Conservation (phyloP, 768 basidiomycete species). For the Mycena maculata region DNA sequence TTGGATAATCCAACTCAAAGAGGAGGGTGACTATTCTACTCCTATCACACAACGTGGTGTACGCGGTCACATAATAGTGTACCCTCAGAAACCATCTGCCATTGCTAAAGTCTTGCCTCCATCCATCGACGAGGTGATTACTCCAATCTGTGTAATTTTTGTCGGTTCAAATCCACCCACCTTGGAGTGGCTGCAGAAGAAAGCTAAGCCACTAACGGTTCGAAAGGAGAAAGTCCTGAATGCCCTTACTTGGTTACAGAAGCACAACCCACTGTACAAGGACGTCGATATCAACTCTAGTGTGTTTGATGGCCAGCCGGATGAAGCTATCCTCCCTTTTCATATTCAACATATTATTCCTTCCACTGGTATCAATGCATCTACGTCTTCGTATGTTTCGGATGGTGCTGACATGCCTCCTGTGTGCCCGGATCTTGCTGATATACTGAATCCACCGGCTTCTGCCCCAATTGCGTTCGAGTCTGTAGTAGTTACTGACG, state of each 20-base stretch:
- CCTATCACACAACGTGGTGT: slow-evolving; percentile 33
- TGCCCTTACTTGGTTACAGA: slow-evolving; percentile 39
- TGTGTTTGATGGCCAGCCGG: slow-evolving; percentile 22
- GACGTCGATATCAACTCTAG: slow-evolving; percentile 25
- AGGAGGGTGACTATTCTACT: background rate
- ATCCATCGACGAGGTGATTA: slow-evolving; percentile 33
- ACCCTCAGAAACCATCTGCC: slow-evolving; percentile 37
- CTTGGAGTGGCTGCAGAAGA: slow-evolving; percentile 31
- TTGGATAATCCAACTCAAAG: slow-evolving; percentile 9
- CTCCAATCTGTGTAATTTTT: slow-evolving; percentile 40
- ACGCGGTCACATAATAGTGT: slow-evolving; percentile 39
- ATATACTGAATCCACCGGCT: background rate
- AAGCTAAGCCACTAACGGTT: slow-evolving; percentile 39
- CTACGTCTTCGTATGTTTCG: background rate
- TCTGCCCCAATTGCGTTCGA: background rate
- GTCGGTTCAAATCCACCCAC: slow-evolving; percentile 35
- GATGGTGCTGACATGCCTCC: background rate
- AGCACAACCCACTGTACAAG: slow-evolving; percentile 39
- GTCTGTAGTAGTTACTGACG: background rate
- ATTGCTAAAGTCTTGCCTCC: slow-evolving; percentile 34
- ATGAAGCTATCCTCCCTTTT: slow-evolving; percentile 27
- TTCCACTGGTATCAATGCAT: background rate
- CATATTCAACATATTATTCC: slow-evolving; percentile 30
- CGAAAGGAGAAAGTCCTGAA: slow-evolving; percentile 23
- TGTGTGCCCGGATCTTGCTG: background rate